Conservation (phyloP, 1,139 yeast genomes). For the Kodamaea derodonti region DNA sequence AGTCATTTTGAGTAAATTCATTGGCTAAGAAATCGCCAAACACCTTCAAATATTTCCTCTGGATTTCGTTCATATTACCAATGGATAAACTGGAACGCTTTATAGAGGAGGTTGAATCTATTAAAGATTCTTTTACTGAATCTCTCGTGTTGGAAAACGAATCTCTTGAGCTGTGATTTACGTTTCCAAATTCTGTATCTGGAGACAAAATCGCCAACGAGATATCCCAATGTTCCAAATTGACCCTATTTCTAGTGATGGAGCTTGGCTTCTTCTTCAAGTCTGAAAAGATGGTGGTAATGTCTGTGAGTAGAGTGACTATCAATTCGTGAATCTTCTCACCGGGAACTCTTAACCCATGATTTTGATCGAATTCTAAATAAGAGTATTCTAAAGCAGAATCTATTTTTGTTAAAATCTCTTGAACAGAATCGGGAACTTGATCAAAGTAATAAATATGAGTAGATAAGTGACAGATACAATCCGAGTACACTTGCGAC, state of each 20-base stretch:
- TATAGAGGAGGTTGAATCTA: not conserved
- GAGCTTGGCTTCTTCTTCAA: slow-evolving; percentile 29
- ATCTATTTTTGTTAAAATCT: slow-evolving; percentile 42
- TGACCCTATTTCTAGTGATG: slow-evolving; percentile 39
- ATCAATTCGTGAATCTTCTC: slow-evolving; percentile 23
- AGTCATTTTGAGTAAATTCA: slow-evolving; percentile 20
- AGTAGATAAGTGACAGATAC: slow-evolving; percentile 61
- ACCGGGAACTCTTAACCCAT: slow-evolving; percentile 8
- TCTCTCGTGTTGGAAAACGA: not conserved
- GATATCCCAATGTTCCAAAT: slow-evolving; percentile 42
- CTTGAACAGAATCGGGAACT: slow-evolving; percentile 69
- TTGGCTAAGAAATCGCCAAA: slow-evolving; percentile 31
- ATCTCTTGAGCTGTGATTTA: slow-evolving; percentile 3
- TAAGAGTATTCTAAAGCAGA: slow-evolving; percentile 25
- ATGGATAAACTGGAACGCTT: slow-evolving; percentile 16
- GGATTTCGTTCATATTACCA: slow-evolving; percentile 28
- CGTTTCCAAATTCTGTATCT: slow-evolving; percentile 17
- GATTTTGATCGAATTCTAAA: slow-evolving; percentile 11
- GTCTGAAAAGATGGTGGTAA: slow-evolving; percentile 28
- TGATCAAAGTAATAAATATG: slow-evolving; percentile 80
- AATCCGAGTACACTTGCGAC: slow-evolving; percentile 34
- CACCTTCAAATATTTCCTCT: slow-evolving; percentile 29
- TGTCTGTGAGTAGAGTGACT: slow-evolving; percentile 29
- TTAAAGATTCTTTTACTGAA: not conserved
- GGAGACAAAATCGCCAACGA: slow-evolving; percentile 35